phyloP scores from a whole-genome alignment of 805 yeast species.

The Debaryomyces prosopidis region DNA sequence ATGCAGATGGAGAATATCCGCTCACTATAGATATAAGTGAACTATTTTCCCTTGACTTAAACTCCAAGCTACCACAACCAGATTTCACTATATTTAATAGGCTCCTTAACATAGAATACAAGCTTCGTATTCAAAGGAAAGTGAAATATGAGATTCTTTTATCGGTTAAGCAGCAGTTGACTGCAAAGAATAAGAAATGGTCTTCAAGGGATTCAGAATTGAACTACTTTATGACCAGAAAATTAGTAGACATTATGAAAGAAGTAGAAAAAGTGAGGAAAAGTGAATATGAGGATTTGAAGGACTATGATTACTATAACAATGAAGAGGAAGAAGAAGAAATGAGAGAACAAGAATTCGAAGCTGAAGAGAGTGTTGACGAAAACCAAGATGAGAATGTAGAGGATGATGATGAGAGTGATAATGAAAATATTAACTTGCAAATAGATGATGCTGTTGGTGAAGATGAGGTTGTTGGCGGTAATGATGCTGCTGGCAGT shows the following conservation, averaged over 20 bases:
- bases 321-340: constrained; percentile 18
- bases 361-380: constrained; percentile 8
- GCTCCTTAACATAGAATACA: constrained; percentile 34
- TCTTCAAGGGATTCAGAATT: constrained; percentile 29
- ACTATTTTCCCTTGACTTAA: constrained; percentile 29
- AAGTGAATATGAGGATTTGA: constrained; percentile 28
- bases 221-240: constrained; percentile 27
- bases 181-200: constrained; percentile 36
- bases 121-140: constrained; percentile 30
- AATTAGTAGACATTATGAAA: constrained; percentile 23
- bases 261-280: constrained; percentile 29
- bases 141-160: constrained; percentile 36
- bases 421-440: background rate
- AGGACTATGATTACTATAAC: constrained; percentile 19
- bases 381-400: constrained; percentile 7
- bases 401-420: constrained; percentile 7
- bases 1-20: constrained; percentile 13
- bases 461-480: constrained; percentile 6
- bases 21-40: constrained; percentile 12
- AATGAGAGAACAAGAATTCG: constrained; percentile 2
- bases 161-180: constrained; percentile 30
- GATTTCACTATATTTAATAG: constrained; percentile 26
- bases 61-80: constrained; percentile 25
- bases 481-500: background rate
- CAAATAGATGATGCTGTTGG: constrained; percentile 2